Evolutionary conservation across 2,329 filamentous ascomycete genomes (phyloP).

Genomic region (Colletotrichum higginsianum): DNA sequence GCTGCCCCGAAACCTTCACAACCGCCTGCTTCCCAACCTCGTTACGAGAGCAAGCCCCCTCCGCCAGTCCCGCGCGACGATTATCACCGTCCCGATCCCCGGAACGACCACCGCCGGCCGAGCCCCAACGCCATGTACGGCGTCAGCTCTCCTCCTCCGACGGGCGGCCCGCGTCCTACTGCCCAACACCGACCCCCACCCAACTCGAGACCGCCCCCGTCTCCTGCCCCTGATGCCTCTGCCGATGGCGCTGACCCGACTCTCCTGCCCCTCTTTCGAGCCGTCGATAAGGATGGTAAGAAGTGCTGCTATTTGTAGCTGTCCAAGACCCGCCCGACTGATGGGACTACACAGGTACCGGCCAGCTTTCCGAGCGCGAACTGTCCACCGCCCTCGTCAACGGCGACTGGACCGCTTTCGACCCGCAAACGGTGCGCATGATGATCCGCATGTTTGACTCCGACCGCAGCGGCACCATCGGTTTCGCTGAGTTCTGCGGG

Average conservation of each 20-base stretch:
- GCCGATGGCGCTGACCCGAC: slow-evolving; percentile 74
- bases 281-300: slow-evolving; percentile 88
- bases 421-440: slow-evolving; percentile 94
- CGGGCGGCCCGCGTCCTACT: slow-evolving; percentile 58
- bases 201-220: slow-evolving; percentile 75
- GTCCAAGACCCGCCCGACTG: slow-evolving; percentile 12
- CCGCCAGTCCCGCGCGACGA: slow-evolving; percentile 56
- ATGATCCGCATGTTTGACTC: slow-evolving; percentile 99
- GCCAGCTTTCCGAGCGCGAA: slow-evolving; percentile 88
- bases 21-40: slow-evolving; percentile 47
- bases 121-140: slow-evolving; percentile 55
- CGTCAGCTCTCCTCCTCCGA: slow-evolving; percentile 67
- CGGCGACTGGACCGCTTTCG: slow-evolving; percentile 95
- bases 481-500: slow-evolving; percentile 95
- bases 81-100: slow-evolving; percentile 46
- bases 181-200: slow-evolving; percentile 68
- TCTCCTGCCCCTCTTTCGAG: slow-evolving; percentile 87
- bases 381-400: slow-evolving; percentile 94
- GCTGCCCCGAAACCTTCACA: slow-evolving; percentile 40
- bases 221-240: slow-evolving; percentile 68
- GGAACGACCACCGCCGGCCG: slow-evolving; percentile 34
- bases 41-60: slow-evolving; percentile 66
- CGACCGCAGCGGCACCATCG: slow-evolving; percentile 89
- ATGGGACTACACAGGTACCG: slow-evolving; percentile 69
- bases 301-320: neutral